These are phyloP conservation scores for Ophiostoma fasciatum DNA, from an alignment of 2,329 filamentous ascomycete species.

Conservation along the genomic window DNA sequence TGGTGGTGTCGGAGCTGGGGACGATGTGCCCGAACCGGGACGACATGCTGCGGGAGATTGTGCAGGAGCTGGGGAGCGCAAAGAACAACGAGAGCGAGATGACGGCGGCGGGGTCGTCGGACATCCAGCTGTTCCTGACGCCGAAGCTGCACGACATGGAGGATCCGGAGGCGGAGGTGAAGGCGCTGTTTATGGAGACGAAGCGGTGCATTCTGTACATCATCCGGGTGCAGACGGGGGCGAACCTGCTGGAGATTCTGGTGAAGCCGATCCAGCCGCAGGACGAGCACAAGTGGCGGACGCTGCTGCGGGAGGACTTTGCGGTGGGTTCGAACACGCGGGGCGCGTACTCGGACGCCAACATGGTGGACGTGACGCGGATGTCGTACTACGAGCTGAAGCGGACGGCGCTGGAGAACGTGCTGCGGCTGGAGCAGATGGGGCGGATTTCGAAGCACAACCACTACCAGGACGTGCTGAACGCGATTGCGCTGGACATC, in stretches of 20 bases:
- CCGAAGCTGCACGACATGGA: slow-evolving; percentile 81
- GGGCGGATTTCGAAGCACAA: slow-evolving; percentile 84
- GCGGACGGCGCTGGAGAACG: slow-evolving; percentile 82
- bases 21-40: slow-evolving; percentile 67
- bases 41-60: slow-evolving; percentile 77
- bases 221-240: slow-evolving; percentile 84
- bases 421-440: slow-evolving; percentile 73
- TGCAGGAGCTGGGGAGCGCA: slow-evolving; percentile 86
- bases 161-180: slow-evolving; percentile 84
- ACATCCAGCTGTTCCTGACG: slow-evolving; percentile 82
- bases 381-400: slow-evolving; percentile 90
- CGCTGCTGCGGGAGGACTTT: slow-evolving; percentile 71
- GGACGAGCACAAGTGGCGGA: slow-evolving; percentile 79
- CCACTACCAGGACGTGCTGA: slow-evolving; percentile 93
- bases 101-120: slow-evolving; percentile 68
- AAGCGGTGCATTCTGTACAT: slow-evolving; percentile 96
- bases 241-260: slow-evolving; percentile 88
- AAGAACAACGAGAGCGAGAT: slow-evolving; percentile 95
- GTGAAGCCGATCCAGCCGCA: slow-evolving; percentile 76
- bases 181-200: slow-evolving; percentile 93
- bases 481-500: slow-evolving; percentile 92
- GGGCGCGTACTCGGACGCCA: slow-evolving; percentile 79
- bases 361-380: slow-evolving; percentile 76
- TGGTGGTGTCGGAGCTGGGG: slow-evolving; percentile 66
- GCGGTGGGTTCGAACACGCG: slow-evolving; percentile 50